Conservation (phyloP, 495 filamentous ascomycete species). For the Collariella sp. region DNA sequence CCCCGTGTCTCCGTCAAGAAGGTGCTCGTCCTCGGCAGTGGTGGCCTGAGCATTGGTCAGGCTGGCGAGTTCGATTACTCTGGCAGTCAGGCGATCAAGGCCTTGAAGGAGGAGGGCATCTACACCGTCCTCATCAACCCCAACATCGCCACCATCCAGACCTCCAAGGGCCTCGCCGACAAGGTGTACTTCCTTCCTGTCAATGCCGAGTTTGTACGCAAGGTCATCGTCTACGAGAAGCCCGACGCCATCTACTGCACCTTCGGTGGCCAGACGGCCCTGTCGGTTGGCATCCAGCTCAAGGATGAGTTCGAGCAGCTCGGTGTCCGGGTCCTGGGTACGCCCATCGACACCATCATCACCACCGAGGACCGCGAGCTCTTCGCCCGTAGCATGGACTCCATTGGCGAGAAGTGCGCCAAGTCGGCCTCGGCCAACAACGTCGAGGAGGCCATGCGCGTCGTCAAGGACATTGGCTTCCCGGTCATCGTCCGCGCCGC, state of each 20-base stretch:
- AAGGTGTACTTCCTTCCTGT: slow-evolving; percentile 98
- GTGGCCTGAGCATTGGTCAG: slow-evolving; percentile 91
- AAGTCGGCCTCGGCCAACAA: slow-evolving; percentile 88
- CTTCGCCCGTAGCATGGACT: slow-evolving; percentile 96
- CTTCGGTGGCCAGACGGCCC: slow-evolving; percentile 91
- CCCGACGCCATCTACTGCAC: slow-evolving; percentile 95
- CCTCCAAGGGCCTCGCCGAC: slow-evolving; percentile 92
- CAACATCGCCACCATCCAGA: slow-evolving; percentile 98
- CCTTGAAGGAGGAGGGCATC: slow-evolving; percentile 90
- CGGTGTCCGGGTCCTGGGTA: slow-evolving; percentile 89
- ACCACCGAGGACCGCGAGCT: slow-evolving; percentile 96
- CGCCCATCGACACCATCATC: slow-evolving; percentile 95
- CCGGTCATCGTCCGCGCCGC: slow-evolving; percentile 96
- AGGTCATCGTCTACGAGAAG: slow-evolving; percentile 85
- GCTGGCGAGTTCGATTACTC: slow-evolving; percentile 98
- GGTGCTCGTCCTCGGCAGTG: slow-evolving; percentile 85
- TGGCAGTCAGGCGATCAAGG: slow-evolving; percentile 91
- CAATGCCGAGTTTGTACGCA: slow-evolving; percentile 92
- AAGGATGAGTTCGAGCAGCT: slow-evolving; percentile 89
- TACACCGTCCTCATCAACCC: slow-evolving; percentile 95
- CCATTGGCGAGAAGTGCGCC: slow-evolving; percentile 94
- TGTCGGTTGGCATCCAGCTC: slow-evolving; percentile 90
- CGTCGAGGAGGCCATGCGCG: slow-evolving; percentile 74
- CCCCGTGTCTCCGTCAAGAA: slow-evolving; percentile 84
- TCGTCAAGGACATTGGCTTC: slow-evolving; percentile 83